Conservation (phyloP, 371 early-diverging fungal species). For the Aphelidium insulamus region DNA sequence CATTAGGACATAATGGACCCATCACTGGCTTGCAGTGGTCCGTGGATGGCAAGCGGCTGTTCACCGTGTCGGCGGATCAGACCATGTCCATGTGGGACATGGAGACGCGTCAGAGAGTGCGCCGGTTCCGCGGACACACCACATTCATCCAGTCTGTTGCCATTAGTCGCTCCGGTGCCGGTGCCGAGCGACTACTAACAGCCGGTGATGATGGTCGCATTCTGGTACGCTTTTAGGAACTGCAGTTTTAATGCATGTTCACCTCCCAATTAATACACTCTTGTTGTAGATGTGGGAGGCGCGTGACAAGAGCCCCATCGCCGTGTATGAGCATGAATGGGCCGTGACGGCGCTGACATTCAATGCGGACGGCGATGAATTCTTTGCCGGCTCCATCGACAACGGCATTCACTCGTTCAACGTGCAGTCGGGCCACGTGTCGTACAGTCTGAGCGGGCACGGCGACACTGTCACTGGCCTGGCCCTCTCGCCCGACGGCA, state of each 20-base stretch:
- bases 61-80: slow-evolving; percentile 46
- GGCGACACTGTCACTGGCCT: slow-evolving; percentile 76
- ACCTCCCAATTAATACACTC: background rate
- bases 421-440: slow-evolving; percentile 38
- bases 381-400: slow-evolving; percentile 78
- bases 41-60: slow-evolving; percentile 42
- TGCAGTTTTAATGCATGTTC: background rate
- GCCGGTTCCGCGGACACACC: slow-evolving; percentile 48
- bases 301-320: slow-evolving; percentile 44
- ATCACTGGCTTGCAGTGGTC: slow-evolving; percentile 80
- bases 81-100: slow-evolving; percentile 59
- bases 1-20: slow-evolving; percentile 69
- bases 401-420: slow-evolving; percentile 77
- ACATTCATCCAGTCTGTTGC: slow-evolving; percentile 36
- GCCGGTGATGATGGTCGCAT: slow-evolving; percentile 55
- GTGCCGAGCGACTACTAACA: slow-evolving; percentile 39
- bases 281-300: slow-evolving; percentile 39
- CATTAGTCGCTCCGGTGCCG: slow-evolving; percentile 23
- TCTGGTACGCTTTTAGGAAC: slow-evolving; percentile 15
- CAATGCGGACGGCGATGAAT: slow-evolving; percentile 47
- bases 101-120: slow-evolving; percentile 40
- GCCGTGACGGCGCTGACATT: slow-evolving; percentile 62
- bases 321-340: slow-evolving; percentile 36
- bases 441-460: slow-evolving; percentile 55
- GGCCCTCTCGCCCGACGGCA: slow-evolving; percentile 58